Conservation (phyloP, 768 basidiomycete species). For the Lactifluus subvellereus region DNA sequence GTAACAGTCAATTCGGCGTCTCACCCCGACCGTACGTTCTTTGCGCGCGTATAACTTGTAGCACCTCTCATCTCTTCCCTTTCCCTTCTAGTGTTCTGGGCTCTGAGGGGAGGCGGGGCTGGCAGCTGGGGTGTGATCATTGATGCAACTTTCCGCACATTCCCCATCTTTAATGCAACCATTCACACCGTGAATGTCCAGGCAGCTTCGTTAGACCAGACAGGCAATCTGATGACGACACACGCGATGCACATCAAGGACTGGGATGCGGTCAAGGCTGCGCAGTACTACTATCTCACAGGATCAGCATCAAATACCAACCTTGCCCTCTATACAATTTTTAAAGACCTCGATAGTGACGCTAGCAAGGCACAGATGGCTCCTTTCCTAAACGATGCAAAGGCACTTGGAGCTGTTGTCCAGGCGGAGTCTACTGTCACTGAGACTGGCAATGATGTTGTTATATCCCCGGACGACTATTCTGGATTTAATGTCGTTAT, state of each 20-base stretch:
- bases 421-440: slow-evolving; percentile 11
- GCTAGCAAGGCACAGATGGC: slow-evolving; percentile 20
- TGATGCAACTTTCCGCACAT: slow-evolving; percentile 33
- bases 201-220: slow-evolving; percentile 33
- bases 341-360: slow-evolving; percentile 23
- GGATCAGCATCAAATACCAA: slow-evolving; percentile 8
- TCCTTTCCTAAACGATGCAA: slow-evolving; percentile 13
- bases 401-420: slow-evolving; percentile 22
- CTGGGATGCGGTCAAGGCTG: slow-evolving; percentile 4
- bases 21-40: slow-evolving; percentile 12
- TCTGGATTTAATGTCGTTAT: slow-evolving; percentile 15
- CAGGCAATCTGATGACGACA: slow-evolving; percentile 33
- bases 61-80: background rate
- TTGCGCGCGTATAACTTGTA: background rate
- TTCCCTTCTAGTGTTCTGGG: slow-evolving; percentile 24
- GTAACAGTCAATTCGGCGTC: slow-evolving; percentile 1
- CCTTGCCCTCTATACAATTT: slow-evolving; percentile 20
- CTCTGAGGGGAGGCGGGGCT: slow-evolving; percentile 23
- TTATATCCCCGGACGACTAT: slow-evolving; percentile 12
- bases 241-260: slow-evolving; percentile 18
- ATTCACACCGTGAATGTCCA: slow-evolving; percentile 29
- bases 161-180: slow-evolving; percentile 33
- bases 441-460: slow-evolving; percentile 5
- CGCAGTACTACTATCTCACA: slow-evolving; percentile 31
- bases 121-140: slow-evolving; percentile 38